Percentiles rank a stretch among this genome's conserved stretches.
Conservation (phyloP, 2,329 filamentous ascomycete genomes). For the Arthrobotrys megalospora region DNA sequence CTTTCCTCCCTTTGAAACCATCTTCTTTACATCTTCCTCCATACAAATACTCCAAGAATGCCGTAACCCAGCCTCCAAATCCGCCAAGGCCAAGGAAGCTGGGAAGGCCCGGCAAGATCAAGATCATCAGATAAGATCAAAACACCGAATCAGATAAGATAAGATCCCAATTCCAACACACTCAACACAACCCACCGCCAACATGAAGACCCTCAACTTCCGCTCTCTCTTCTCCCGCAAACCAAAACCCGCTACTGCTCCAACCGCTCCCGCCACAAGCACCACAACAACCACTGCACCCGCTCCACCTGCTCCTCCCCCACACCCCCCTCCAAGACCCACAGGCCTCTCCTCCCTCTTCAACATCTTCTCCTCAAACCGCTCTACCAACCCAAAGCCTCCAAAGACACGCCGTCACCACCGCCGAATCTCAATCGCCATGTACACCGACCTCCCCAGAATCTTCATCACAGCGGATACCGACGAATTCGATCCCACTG, state of each 20-base stretch:
- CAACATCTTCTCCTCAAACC: not conserved
- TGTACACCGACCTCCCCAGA: conserved; percentile 39
- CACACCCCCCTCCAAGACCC: not conserved
- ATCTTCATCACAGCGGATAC: conserved; percentile 72
- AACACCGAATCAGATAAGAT: conserved; percentile 39
- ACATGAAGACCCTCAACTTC: conserved; percentile 30
- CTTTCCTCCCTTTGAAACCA: not conserved
- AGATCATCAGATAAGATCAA: conserved; percentile 38
- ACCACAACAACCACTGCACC: not conserved
- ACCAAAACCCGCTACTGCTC: conserved; percentile 9
- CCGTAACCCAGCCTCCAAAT: not conserved
- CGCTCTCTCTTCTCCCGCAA: conserved; percentile 30
- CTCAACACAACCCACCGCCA: conserved; percentile 43
- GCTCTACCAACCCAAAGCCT: not conserved
- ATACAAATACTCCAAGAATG: not conserved
- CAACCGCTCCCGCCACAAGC: conserved; percentile 3
- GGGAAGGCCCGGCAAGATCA: not conserved
- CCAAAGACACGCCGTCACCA: conserved; percentile 16
- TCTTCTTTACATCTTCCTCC: conserved; percentile 3
- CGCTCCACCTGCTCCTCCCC: not conserved
- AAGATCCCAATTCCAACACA: conserved; percentile 49
- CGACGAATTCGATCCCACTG: conserved; percentile 73
- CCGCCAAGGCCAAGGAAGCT: not conserved
- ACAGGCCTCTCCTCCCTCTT: not conserved
- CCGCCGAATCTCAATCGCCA: conserved; percentile 20